Base-by-base conservation (phyloP, 2,329 filamentous ascomycete species). In the Fusarium brachygibbosum region DNA sequence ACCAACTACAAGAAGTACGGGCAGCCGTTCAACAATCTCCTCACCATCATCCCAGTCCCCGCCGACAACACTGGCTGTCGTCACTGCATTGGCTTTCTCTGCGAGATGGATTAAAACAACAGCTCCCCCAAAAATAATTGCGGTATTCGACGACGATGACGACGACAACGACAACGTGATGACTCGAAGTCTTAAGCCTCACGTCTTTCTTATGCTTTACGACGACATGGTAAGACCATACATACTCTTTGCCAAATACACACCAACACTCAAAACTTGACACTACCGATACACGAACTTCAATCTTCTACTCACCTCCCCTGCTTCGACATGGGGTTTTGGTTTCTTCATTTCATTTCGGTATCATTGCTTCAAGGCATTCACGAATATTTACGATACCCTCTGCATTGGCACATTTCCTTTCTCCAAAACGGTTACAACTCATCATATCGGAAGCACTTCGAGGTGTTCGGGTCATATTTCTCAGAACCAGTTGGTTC, bases 1-100 rank as follows among this genome's bases (percentile, higher is more conserved):
- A 90, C 91, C 76, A 97, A 97, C 76, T 97, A 94, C 77, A 88
- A 91, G 68, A 92, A 93, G 80, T 90, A 92, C 51, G 93, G 94
- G 1, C 87, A 93, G 71, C 85, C 85, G 0, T 97, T 97, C 75
- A 90, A 90, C 83, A 97, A 97, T 72, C 77, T 94, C 14, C 83
- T 97, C 53, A 93, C 91, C n/a, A 93, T 97, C 83, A 92, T 97
- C 54, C 93, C 93, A 0, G 88, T 97, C 34, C 82, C 83, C 3
- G 91, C 89, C 85, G 88, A 92, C 40, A 85, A 86, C 2, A 82
- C 86, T 16, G 85, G 87, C 13, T 87, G 88, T 64, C 89, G 89
- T 64, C 94, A 92, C 75, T 93, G 90, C 51, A 90, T 97, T 28
- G 93, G 93, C 5, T 94, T 97, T 74, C 89, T 94, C 76, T 91